Evolutionary conservation across 1,139 yeast species (phyloP).

Genomic region (Candida sp.): DNA sequence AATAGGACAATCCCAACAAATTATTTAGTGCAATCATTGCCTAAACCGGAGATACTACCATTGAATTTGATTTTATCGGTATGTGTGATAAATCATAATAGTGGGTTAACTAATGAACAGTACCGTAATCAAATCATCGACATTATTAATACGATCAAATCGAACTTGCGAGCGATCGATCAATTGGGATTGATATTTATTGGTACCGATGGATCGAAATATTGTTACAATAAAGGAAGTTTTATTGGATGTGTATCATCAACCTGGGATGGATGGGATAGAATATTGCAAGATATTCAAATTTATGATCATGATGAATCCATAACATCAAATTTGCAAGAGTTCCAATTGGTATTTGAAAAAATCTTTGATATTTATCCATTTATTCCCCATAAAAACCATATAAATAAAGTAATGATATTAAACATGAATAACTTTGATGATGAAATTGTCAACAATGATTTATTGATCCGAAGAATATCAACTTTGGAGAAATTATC

Average conservation of each 20-base stretch:
- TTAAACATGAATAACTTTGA: constrained; percentile 18
- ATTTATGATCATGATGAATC: constrained; percentile 14
- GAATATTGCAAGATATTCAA: constrained; percentile 38
- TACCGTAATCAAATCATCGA: constrained; percentile 26
- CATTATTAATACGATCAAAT: constrained; percentile 22
- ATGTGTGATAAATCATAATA: constrained; percentile 31
- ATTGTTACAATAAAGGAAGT: constrained; percentile 36
- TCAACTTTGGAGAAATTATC: constrained; percentile 16
- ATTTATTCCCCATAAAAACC: constrained; percentile 19
- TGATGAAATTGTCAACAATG: constrained; percentile 4
- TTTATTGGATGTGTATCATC: constrained; percentile 52
- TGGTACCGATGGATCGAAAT: constrained; percentile 43
- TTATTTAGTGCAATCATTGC: constrained; percentile 31
- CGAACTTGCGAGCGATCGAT: constrained; percentile 38
- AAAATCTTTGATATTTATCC: constrained; percentile 31
- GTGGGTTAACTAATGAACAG: constrained; percentile 26
- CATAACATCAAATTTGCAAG: constrained; percentile 17
- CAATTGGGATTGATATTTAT: constrained; percentile 52
- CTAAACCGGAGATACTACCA: constrained; percentile 38
- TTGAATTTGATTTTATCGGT: constrained; percentile 47
- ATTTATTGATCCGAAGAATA: constrained; percentile 8
- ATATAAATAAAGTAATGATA: constrained; percentile 25
- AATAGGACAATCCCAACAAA: constrained; percentile 38
- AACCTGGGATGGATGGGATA: constrained; percentile 59
- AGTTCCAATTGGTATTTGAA: constrained; percentile 22